Evolutionary conservation across 2,329 filamentous ascomycete genomes (phyloP).

Genomic region (Stachybotrys chartarum): DNA sequence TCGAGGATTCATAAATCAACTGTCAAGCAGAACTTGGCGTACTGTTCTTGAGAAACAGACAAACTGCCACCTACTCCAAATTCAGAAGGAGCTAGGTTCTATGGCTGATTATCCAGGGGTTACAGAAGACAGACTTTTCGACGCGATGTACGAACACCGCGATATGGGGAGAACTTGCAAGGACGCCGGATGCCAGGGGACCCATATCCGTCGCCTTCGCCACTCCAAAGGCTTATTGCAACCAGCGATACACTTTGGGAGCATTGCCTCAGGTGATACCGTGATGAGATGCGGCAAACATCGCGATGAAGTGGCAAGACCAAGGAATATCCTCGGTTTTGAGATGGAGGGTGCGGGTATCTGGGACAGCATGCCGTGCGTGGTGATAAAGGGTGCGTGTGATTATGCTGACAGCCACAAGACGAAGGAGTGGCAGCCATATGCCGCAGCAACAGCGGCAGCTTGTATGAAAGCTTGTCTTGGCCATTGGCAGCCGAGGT

Average conservation of each 20-base stretch:
- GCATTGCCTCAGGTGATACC: slow-evolving; percentile 27
- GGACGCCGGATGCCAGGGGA: not conserved
- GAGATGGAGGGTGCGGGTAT: slow-evolving; percentile 24
- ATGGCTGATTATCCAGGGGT: not conserved
- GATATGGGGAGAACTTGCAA: not conserved
- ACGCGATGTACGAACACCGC: not conserved
- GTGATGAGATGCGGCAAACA: slow-evolving; percentile 29
- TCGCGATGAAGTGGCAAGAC: slow-evolving; percentile 22
- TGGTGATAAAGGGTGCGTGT: slow-evolving; percentile 27
- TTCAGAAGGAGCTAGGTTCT: not conserved
- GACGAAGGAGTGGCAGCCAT: slow-evolving; percentile 25
- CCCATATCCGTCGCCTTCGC: not conserved
- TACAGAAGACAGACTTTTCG: not conserved
- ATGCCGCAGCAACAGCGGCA: slow-evolving; percentile 27
- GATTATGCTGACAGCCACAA: slow-evolving; percentile 34
- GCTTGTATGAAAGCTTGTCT: slow-evolving; percentile 4
- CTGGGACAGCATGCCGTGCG: slow-evolving; percentile 20
- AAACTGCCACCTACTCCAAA: not conserved
- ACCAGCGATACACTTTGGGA: slow-evolving; percentile 28
- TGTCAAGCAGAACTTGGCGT: not conserved
- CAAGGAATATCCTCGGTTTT: slow-evolving; percentile 17
- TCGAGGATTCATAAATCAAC: not conserved
- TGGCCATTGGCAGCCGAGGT: slow-evolving; percentile 1
- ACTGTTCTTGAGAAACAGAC: not conserved
- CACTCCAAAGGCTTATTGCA: not conserved